These are phyloP conservation scores for Cunninghamia lanceolata DNA, from an alignment of 75 land plant species.

Conservation along the genomic window DNA sequence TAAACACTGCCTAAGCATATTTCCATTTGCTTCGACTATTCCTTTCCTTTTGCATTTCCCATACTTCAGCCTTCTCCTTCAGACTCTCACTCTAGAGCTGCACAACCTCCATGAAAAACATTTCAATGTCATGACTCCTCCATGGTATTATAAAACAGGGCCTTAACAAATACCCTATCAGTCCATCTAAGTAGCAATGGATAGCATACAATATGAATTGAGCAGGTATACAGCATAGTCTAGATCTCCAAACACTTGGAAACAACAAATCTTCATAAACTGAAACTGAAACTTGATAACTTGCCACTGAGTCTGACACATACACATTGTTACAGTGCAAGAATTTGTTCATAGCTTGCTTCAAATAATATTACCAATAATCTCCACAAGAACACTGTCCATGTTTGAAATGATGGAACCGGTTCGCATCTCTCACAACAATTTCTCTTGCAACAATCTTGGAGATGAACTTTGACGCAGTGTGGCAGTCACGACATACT, in stretches of 20 bases:
- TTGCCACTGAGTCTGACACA: neutral
- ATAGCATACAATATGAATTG: neutral
- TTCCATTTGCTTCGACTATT: too few species aligned
- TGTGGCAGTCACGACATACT: slow-evolving; percentile 11
- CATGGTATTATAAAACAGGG: too few species aligned
- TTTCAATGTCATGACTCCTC: too few species aligned
- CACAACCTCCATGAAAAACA: too few species aligned
- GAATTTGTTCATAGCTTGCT: neutral
- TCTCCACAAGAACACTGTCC: slow-evolving; percentile 13
- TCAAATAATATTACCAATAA: neutral
- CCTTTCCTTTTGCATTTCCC: too few species aligned
- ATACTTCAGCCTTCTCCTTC: too few species aligned
- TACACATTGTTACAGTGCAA: neutral
- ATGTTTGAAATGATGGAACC: slow-evolving; percentile 11
- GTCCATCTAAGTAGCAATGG: neutral
- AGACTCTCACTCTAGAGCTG: too few species aligned
- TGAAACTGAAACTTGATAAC: neutral
- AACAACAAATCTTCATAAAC: neutral
- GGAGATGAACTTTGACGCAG: slow-evolving; percentile 5
- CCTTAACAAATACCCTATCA: neutral
- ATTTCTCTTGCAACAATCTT: slow-evolving; percentile 3
- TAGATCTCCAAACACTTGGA: neutral
- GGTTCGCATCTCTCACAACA: slow-evolving; percentile 1
- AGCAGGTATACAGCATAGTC: neutral
- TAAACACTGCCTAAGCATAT: too few species aligned